Conservation (phyloP, 805 yeast species). For the Schizosaccharomyces pombe region DNA sequence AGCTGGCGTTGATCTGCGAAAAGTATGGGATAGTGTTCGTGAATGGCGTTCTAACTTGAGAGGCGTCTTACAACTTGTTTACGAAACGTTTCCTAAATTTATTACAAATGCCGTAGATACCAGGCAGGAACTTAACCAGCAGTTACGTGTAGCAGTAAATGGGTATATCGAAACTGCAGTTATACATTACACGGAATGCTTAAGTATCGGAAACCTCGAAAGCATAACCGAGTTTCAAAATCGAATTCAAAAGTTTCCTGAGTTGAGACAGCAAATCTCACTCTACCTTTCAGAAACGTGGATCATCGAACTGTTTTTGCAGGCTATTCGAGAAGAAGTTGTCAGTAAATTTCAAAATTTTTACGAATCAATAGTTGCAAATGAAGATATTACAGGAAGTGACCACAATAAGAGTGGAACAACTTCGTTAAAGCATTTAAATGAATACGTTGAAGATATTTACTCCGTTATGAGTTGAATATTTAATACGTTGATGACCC, state of each 20-base stretch:
- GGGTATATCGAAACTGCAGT: conserved; percentile 30
- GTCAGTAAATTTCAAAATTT: not conserved
- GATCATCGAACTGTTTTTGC: not conserved
- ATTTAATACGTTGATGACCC: too few relatives aligned
- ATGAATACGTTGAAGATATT: too few relatives aligned
- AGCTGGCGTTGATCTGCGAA: conserved; percentile 58
- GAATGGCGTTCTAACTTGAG: not conserved
- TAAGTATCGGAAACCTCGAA: not conserved
- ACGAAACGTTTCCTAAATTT: not conserved
- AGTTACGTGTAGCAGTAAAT: conserved; percentile 46
- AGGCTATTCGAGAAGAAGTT: not conserved
- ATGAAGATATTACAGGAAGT: too few relatives aligned
- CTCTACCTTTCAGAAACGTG: not conserved
- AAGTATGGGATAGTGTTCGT: conserved; percentile 24
- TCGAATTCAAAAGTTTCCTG: not conserved
- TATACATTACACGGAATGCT: not conserved
- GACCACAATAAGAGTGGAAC: too few relatives aligned
- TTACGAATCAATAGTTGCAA: too few relatives aligned
- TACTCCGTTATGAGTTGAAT: too few relatives aligned
- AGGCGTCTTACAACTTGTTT: not conserved
- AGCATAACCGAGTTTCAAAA: not conserved
- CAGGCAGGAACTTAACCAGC: conserved; percentile 43
- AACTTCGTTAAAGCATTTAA: too few relatives aligned
- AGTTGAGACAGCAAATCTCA: not conserved
- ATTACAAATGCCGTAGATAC: conserved; percentile 61